A percentile compares a stretch with the other conserved stretches of the same genome.
These are phyloP conservation scores for Solanum tarapatanum DNA, from an alignment of 257 asterid genomes.

Conservation along the genomic window DNA sequence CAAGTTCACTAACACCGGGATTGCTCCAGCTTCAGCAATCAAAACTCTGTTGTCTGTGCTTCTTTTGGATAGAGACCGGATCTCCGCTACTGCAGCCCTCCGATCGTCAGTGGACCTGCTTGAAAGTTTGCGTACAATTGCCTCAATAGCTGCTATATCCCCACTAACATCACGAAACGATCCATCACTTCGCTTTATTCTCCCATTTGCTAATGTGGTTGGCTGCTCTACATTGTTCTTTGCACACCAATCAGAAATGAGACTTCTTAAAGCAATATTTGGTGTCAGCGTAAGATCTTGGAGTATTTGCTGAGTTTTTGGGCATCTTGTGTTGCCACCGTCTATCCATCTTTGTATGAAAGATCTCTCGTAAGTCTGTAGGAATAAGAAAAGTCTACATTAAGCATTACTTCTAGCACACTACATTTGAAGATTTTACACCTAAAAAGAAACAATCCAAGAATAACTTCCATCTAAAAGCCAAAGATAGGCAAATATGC, in stretches of 20 bases:
- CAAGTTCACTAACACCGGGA: constrained; percentile 60
- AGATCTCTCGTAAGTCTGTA: constrained; percentile 93
- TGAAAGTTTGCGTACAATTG: constrained; percentile 61
- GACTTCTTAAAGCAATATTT: constrained; percentile 62
- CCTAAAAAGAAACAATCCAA: background rate
- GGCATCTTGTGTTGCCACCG: constrained; percentile 87
- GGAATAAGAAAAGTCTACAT: background rate
- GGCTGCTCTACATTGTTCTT: constrained; percentile 63
- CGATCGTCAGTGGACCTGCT: constrained; percentile 48
- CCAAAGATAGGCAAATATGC: background rate
- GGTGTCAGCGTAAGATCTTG: constrained; percentile 76
- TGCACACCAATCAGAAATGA: constrained; percentile 76
- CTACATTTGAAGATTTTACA: background rate
- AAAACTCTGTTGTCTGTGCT: constrained; percentile 84
- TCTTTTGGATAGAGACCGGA: constrained; percentile 78
- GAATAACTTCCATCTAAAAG: background rate
- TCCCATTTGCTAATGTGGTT: constrained; percentile 38
- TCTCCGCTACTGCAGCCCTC: constrained; percentile 67
- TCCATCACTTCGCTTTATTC: constrained; percentile 75
- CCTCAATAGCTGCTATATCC: constrained; percentile 53
- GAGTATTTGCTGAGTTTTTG: constrained; percentile 91
- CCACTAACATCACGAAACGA: constrained; percentile 73
- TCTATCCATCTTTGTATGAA: constrained; percentile 95
- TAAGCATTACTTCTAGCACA: background rate
- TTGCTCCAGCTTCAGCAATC: constrained; percentile 91